phyloP scores from a whole-genome alignment of 768 basidiomycete genomes.

The Crepidotus variabilis region DNA sequence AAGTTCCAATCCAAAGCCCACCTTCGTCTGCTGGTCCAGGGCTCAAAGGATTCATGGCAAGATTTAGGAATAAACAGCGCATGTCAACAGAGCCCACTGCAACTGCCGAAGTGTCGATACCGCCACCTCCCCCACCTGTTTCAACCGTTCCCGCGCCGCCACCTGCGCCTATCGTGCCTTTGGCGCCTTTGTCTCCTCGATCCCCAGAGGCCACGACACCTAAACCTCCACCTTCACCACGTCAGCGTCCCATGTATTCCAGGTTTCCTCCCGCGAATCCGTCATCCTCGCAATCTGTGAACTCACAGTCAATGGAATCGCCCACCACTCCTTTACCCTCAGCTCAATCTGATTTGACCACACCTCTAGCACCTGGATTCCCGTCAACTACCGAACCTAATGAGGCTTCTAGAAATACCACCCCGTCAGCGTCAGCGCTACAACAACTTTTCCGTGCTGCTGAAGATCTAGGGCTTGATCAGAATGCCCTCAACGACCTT shows the following conservation, averaged over 20 bases:
- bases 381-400: conserved; percentile 10
- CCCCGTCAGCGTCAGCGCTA: conserved; percentile 45
- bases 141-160: conserved; percentile 22
- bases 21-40: conserved; percentile 72
- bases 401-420: conserved; percentile 11
- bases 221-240: conserved; percentile 13
- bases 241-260: conserved; percentile 23
- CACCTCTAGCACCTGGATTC: conserved; percentile 9
- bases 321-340: conserved; percentile 13
- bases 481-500: conserved; percentile 64
- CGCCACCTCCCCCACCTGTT: conserved; percentile 23
- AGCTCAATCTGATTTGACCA: conserved; percentile 6
- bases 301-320: no score
- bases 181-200: conserved; percentile 15
- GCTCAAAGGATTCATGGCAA: conserved; percentile 77
- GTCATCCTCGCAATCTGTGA: conserved; percentile 11
- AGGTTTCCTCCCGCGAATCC: conserved; percentile 29
- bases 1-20: conserved; percentile 54
- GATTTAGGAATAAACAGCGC: conserved; percentile 57
- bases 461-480: conserved; percentile 70
- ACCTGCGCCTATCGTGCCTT: conserved; percentile 24
- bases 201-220: conserved; percentile 6
- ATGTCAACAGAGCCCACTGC: conserved; percentile 21
- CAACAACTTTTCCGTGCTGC: conserved; percentile 77
- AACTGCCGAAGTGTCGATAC: conserved; percentile 23